Percentiles rank a stretch among this genome's conserved stretches.
These are phyloP conservation scores for Podaxis sp. DNA, from an alignment of 768 basidiomycete genomes.

Conservation along the genomic window DNA sequence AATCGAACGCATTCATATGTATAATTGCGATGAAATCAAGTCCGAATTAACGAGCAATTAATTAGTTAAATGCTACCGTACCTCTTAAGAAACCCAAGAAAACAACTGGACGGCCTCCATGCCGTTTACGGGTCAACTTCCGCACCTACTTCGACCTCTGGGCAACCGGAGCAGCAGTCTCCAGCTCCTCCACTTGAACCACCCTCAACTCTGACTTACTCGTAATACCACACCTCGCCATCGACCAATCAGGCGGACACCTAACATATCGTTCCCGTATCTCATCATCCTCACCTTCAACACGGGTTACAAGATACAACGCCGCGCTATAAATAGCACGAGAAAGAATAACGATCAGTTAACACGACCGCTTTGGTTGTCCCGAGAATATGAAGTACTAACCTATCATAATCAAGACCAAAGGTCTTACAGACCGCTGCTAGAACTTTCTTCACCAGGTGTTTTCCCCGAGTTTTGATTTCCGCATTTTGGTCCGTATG, in stretches of 20 bases:
- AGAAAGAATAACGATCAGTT: not conserved
- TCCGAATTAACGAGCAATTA: too few species aligned
- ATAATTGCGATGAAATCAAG: too few species aligned
- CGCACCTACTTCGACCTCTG: not conserved
- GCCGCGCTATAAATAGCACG: conserved; percentile 17
- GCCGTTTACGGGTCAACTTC: too few species aligned
- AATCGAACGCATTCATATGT: too few species aligned
- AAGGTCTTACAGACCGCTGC: conserved; percentile 41
- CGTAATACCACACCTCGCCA: conserved; percentile 22
- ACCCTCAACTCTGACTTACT: conserved; percentile 4
- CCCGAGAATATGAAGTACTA: conserved; percentile 3
- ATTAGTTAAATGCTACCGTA: too few species aligned
- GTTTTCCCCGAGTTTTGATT: conserved; percentile 45
- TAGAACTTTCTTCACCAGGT: conserved; percentile 40
- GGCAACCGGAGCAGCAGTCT: not conserved
- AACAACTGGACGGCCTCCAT: too few species aligned
- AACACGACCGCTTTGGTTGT: not conserved
- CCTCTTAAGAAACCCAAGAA: too few species aligned
- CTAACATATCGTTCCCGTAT: conserved; percentile 14
- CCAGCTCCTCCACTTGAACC: not conserved
- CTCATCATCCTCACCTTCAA: conserved; percentile 17
- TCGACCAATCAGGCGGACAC: conserved; percentile 26
- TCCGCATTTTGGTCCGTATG: conserved; percentile 23
- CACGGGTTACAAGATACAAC: conserved; percentile 17
- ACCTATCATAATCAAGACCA: conserved; percentile 30